Evolutionary conservation across 352 stramenopile species (phyloP).

Genomic region (Phytophthora pistaciae): DNA sequence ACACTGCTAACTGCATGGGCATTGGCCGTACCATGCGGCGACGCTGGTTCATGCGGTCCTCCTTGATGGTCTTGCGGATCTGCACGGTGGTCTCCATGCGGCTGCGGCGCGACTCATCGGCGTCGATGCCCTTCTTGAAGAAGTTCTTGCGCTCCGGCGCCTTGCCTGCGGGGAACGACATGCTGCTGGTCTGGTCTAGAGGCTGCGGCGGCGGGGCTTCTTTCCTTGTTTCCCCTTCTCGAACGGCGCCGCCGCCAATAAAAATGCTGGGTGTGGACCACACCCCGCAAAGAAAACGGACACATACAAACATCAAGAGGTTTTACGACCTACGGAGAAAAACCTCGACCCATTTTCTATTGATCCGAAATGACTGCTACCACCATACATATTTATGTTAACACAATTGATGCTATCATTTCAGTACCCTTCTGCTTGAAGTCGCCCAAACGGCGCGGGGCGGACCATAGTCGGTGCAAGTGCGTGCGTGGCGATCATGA

Average conservation of each 20-base stretch:
- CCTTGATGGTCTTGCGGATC: constrained; percentile 88
- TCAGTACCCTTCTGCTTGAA: constrained; percentile 20
- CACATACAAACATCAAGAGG: constrained; percentile 24
- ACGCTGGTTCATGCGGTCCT: constrained; percentile 84
- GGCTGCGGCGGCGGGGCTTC: constrained; percentile 23
- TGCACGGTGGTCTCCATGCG: constrained; percentile 86
- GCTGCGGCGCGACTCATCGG: constrained; percentile 77
- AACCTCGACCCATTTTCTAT: constrained; percentile 29
- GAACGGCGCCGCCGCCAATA: constrained; percentile 30
- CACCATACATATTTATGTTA: neutral
- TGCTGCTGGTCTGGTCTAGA: constrained; percentile 29
- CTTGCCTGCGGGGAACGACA: constrained; percentile 80
- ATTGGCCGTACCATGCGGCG: constrained; percentile 65
- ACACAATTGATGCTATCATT: constrained; percentile 10
- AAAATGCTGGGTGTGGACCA: constrained; percentile 34
- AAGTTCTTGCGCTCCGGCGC: constrained; percentile 77
- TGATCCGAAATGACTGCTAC: constrained; percentile 5
- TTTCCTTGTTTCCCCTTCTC: constrained; percentile 47
- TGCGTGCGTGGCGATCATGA: constrained; percentile 11
- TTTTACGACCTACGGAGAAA: constrained; percentile 28
- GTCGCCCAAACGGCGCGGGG: constrained; percentile 19
- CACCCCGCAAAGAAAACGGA: constrained; percentile 25
- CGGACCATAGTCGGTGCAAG: constrained; percentile 8
- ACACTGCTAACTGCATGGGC: neutral
- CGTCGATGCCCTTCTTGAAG: constrained; percentile 86